Percentiles rank a stretch among this genome's conserved stretches.
Conservation (phyloP, 306 rosid species). For the Argentina anserina region DNA sequence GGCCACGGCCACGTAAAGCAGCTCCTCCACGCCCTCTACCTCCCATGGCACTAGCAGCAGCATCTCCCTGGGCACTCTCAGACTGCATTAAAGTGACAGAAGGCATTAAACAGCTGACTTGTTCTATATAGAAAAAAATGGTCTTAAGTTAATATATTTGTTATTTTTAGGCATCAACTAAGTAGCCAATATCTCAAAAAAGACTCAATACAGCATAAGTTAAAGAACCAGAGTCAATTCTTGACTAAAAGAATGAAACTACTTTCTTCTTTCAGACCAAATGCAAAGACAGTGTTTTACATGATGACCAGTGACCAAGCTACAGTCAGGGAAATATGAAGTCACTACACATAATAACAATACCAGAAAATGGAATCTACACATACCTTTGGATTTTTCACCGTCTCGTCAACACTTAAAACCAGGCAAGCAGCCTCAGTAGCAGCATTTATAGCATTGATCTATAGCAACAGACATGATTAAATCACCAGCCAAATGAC, state of each 20-base stretch:
- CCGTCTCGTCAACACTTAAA: conserved; percentile 92
- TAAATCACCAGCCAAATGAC: conserved; percentile 1
- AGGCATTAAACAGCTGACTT: background rate
- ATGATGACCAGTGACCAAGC: background rate
- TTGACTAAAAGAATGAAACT: background rate
- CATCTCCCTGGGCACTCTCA: conserved; percentile 98
- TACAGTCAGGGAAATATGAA: background rate
- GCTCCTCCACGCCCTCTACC: conserved; percentile 91
- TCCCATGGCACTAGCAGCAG: conserved; percentile 98
- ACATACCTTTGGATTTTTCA: conserved; percentile 87
- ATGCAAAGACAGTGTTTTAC: background rate
- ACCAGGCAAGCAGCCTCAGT: conserved; percentile 97
- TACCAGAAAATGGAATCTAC: background rate
- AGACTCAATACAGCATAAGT: background rate
- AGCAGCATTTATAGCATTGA: conserved; percentile 96
- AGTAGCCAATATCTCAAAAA: background rate
- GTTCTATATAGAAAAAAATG: background rate
- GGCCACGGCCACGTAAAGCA: conserved; percentile 71
- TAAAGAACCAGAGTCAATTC: background rate
- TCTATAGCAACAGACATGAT: conserved; percentile 41
- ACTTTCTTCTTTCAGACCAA: background rate
- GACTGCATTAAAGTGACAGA: conserved; percentile 50
- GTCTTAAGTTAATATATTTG: background rate
- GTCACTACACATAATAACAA: too few species aligned
- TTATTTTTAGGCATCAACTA: background rate